Base-by-base conservation (phyloP, 805 yeast genomes). In the Saturnispora diversa region DNA sequence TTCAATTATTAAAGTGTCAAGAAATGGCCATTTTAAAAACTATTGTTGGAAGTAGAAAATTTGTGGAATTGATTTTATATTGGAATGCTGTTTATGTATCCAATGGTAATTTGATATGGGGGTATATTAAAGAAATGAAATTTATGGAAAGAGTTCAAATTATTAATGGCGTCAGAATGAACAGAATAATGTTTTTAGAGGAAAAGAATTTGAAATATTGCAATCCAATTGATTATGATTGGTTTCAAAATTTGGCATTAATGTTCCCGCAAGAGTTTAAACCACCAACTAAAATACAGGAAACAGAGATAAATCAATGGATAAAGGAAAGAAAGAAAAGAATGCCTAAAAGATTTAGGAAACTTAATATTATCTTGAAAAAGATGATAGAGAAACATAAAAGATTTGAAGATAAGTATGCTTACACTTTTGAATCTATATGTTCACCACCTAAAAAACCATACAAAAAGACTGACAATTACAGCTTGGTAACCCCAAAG, bases 1-100 rank as follows among this genome's bases (percentile, higher is more conserved):
- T 65, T 3, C 58, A 63, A 13, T 39, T 54, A 2, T 45, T 80
- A 15, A 75, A 74, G 43, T 52, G 63, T 4, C 48, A 59, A 3
- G 45, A 53, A 2, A 77, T 84, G 76, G 63, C 64, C 23, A 45
- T 51, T 3, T 39, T 77, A 0, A 71, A 61, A 42, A 44, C 42
- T 2, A 23, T 56, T 1, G 46, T 75, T 2, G 80, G 80, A 0
- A 51, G 56, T 6, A 42, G 43, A 1, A 41, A 43, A 1, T 76
- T 77, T 50, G 35, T 66, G 5, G 42, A 63, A 6, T 34, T 77
- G 16, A 13, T 77, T 3, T 32, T 69, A 5, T 63, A 63, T 31
- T 51, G 49, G 31, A 50, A 60, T 5, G 66, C 72, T 8, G 59
- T 32, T 11, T 54, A 43, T 39, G 51, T 7, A 37, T 32, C 35